Conservation (phyloP, 345 rosid species). For the Arabidopsis suecica region DNA sequence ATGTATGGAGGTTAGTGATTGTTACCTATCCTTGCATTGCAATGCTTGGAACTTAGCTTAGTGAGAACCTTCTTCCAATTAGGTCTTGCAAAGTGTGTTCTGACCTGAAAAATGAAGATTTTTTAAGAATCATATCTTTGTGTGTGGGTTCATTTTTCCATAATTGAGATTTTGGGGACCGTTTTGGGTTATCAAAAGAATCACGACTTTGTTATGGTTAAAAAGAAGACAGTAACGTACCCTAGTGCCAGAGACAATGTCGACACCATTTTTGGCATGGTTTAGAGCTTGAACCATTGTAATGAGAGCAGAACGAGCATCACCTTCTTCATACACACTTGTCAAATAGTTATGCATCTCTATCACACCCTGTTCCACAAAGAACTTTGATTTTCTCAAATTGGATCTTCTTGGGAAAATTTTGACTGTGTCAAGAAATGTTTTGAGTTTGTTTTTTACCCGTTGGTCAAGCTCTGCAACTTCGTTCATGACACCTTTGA, state of each 20-base stretch:
- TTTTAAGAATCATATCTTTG: not conserved
- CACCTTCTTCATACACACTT: constrained; percentile 99
- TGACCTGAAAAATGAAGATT: constrained; percentile 55
- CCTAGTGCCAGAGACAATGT: constrained; percentile 95
- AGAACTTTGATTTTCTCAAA: not conserved
- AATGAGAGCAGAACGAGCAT: constrained; percentile 97
- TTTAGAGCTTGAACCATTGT: constrained; percentile 99
- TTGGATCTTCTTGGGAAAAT: not conserved
- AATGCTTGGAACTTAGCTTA: constrained; percentile 87
- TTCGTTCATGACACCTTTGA: constrained; percentile 98
- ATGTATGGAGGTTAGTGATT: constrained; percentile 23
- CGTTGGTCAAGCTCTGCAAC: constrained; percentile 93
- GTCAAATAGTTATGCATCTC: constrained; percentile 99
- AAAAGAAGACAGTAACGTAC: constrained; percentile 47
- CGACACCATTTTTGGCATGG: constrained; percentile 96
- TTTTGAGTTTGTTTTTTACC: constrained; percentile 48
- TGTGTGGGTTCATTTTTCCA: constrained; percentile 30
- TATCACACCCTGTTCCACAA: constrained; percentile 74
- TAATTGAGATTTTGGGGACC: constrained; percentile 35
- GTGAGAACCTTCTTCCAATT: constrained; percentile 91
- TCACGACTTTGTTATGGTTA: constrained; percentile 19
- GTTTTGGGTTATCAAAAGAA: constrained; percentile 30
- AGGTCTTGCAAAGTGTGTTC: constrained; percentile 98
- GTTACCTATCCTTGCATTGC: constrained; percentile 85
- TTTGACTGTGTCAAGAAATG: not conserved